Conservation (phyloP, 768 basidiomycete genomes). For the Podaxis carcinomalis region DNA sequence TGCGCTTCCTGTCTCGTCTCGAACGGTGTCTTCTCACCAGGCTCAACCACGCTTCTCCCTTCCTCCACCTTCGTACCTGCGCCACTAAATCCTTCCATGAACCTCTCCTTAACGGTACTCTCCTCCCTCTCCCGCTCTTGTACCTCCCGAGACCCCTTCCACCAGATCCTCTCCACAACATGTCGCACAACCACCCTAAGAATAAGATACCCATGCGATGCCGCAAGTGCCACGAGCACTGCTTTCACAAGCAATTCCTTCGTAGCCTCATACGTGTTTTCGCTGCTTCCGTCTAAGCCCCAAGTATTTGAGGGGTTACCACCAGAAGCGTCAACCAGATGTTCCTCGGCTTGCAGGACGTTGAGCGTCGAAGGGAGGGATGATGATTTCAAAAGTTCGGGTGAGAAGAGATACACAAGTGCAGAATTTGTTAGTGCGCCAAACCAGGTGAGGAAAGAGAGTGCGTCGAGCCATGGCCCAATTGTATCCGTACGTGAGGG, state of each 20-base stretch:
- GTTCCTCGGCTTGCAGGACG: conserved; percentile 17
- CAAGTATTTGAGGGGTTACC: conserved; percentile 8
- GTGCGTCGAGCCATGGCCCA: conserved; percentile 89
- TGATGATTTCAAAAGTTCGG: background rate
- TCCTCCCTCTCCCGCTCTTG: conserved; percentile 52
- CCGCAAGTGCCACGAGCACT: conserved; percentile 68
- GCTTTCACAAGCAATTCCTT: conserved; percentile 57
- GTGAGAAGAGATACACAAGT: conserved; percentile 84
- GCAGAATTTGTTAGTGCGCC: conserved; percentile 85
- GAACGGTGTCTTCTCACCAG: conserved; percentile 8
- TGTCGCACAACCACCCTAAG: conserved; percentile 60
- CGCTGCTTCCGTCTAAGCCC: conserved; percentile 20
- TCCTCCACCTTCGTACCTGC: conserved; percentile 13
- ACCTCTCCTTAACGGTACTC: conserved; percentile 37
- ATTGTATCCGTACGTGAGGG: conserved; percentile 88
- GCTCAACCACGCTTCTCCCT: conserved; percentile 16
- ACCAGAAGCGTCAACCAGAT: conserved; percentile 18
- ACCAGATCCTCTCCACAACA: conserved; percentile 69
- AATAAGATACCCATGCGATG: conserved; percentile 84
- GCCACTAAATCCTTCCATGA: conserved; percentile 23
- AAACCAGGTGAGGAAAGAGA: conserved; percentile 88
- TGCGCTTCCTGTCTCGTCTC: conserved; percentile 15
- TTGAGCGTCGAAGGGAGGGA: conserved; percentile 16
- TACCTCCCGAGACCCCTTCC: conserved; percentile 71
- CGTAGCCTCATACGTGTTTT: conserved; percentile 31